Evolutionary conservation across 2,329 filamentous ascomycete species (phyloP).

Genomic region (Cladosporium sp.): DNA sequence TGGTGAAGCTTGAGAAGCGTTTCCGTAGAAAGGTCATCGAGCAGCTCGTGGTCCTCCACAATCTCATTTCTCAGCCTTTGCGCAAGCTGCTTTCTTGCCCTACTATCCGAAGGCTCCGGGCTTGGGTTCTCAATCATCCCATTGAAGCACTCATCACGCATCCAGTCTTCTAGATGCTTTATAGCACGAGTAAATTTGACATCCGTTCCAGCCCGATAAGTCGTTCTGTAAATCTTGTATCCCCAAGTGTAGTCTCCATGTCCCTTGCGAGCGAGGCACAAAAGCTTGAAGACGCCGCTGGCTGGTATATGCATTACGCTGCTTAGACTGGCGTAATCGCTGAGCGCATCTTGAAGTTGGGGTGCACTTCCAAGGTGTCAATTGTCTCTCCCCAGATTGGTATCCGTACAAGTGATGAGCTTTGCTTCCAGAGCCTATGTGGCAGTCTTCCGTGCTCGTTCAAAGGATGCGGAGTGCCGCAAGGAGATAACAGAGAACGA

Average conservation of each 20-base stretch:
- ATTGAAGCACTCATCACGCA: not conserved
- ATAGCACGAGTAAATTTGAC: not conserved
- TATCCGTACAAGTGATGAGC: no score
- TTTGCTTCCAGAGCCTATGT: no score
- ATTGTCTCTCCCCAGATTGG: no score
- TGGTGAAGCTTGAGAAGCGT: not conserved
- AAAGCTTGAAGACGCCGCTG: not conserved
- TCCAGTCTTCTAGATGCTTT: not conserved
- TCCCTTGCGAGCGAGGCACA: not conserved
- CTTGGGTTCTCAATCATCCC: not conserved
- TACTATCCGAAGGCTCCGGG: not conserved
- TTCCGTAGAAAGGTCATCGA: not conserved
- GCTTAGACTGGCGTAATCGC: not conserved
- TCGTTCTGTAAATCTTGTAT: not conserved
- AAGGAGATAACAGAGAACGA: no score
- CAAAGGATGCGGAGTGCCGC: no score
- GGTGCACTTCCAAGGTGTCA: not conserved
- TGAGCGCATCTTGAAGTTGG: not conserved
- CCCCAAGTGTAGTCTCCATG: constrained; percentile 1
- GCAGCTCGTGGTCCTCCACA: not conserved
- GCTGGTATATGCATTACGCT: not conserved
- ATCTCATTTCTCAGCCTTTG: not conserved
- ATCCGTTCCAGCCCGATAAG: not conserved
- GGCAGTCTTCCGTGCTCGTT: no score
- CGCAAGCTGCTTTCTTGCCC: not conserved